These are phyloP conservation scores for Candida palmyrensis DNA, from an alignment of 805 yeast species.

Conservation along the genomic window DNA sequence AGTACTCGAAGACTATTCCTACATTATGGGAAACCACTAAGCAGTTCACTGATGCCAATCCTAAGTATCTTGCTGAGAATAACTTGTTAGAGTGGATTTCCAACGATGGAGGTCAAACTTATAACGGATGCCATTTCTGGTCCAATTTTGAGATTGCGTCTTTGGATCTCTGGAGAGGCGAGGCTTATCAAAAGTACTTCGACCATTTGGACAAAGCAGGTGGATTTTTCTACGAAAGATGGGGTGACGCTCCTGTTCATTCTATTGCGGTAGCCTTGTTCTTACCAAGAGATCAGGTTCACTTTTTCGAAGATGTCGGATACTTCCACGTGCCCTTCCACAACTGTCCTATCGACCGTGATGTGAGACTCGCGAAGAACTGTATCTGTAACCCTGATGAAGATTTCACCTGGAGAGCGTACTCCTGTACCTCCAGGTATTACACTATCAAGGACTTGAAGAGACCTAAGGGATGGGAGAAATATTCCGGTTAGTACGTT, in stretches of 20 bases:
- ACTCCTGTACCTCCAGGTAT: conserved; percentile 64
- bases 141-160: conserved; percentile 83
- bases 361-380: conserved; percentile 49
- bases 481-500: conserved; percentile 1
- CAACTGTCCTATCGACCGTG: conserved; percentile 70
- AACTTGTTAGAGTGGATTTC: conserved; percentile 68
- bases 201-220: conserved; percentile 73
- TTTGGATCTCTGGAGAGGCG: conserved; percentile 67
- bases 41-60: conserved; percentile 57
- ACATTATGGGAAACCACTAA: conserved; percentile 78
- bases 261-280: conserved; percentile 82
- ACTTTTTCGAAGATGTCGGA: conserved; percentile 79
- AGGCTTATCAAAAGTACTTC: conserved; percentile 67
- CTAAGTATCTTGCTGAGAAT: conserved; percentile 55
- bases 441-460: conserved; percentile 4
- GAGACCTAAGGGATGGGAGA: conserved; percentile 6
- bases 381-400: conserved; percentile 72
- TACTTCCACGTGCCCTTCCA: conserved; percentile 79
- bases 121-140: conserved; percentile 88
- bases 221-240: conserved; percentile 89
- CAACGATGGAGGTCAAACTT: conserved; percentile 61
- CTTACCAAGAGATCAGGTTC: conserved; percentile 63
- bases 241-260: conserved; percentile 96
- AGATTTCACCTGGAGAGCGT: conserved; percentile 74
- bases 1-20: conserved; percentile 80